Percentiles rank a stretch among this genome's conserved stretches.
Evolutionary conservation across 257 asterid genomes (phyloP).

Genomic region (Jasminum sambac): DNA sequence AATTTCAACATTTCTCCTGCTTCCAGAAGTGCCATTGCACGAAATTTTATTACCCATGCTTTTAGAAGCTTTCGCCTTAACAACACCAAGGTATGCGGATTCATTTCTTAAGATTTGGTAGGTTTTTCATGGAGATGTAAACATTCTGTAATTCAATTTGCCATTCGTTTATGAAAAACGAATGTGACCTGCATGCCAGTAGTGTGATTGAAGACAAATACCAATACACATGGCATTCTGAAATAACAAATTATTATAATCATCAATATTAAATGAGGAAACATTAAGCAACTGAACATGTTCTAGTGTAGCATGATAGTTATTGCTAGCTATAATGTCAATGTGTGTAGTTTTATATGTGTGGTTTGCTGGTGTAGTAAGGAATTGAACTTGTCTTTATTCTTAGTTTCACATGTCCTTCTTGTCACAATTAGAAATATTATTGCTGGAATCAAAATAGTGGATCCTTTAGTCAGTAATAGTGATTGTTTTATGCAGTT

Average conservation of each 20-base stretch:
- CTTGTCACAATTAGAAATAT: background rate
- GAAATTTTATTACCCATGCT: conserved; percentile 41
- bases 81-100: conserved; percentile 47
- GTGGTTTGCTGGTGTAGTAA: background rate
- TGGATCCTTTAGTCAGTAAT: background rate
- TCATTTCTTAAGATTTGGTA: background rate
- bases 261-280: background rate
- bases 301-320: background rate
- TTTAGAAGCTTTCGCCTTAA: conserved; percentile 51
- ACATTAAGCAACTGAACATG: background rate
- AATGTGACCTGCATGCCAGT: background rate
- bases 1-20: conserved; percentile 37
- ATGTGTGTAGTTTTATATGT: background rate
- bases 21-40: conserved; percentile 24
- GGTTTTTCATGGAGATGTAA: background rate
- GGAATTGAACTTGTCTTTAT: background rate
- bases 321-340: background rate
- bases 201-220: too few species aligned
- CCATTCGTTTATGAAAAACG: too few species aligned
- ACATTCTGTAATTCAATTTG: too few species aligned
- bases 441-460: background rate
- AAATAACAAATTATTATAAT: too few species aligned
- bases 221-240: too few species aligned
- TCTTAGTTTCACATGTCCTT: too few species aligned
- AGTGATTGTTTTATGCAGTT: background rate